Evolutionary conservation across 768 basidiomycete species (phyloP), one percentile per base, ranked within the genome.

Genomic region (Pulveroboletus sp.): DNA sequence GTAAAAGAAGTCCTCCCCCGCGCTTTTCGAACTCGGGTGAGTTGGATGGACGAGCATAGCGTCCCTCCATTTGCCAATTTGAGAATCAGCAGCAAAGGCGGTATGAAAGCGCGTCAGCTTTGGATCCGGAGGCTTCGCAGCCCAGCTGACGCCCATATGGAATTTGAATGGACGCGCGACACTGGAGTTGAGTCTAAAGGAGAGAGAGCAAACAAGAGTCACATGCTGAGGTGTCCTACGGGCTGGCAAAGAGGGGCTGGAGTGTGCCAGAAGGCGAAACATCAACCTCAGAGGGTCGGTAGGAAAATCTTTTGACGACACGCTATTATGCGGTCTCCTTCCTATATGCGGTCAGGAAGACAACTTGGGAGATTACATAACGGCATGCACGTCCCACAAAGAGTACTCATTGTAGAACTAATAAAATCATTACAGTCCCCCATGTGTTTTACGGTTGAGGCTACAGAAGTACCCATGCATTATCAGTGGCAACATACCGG

Each of bases 111-210:
- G 67, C 17, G 57, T 51, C 30, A 69, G 60, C 53, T 71, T 69
- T 47, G 54, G 71, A 52, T 68, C 73, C 10, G 73, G 64, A 16
- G 86, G 81, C 63, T 92, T 92, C 35, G 81, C 82, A 24, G 81
- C 82, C 84, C 87, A 93, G 65, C 86, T 85, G 14, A 79, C 77
- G 45, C 85, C 89, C 31, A 90, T 73, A 59, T 89, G 81, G 64
- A 93, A 90, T 29, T 70, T 80, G 62, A 83, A 92, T 6, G 86
- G 76, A 17, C 73, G 71, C 14, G 73, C 65, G 22, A 64, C 39
- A 6, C 60, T 59, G 4, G 66, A 66, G n/a, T 14, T 51, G 31
- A 49, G 49, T 36, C 62, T 62, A 34, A 49, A 20, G 6, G 55
- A 54, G 22, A 39, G 37, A 17, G 30, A 43, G 29, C 43, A 45